Base-by-base conservation (phyloP, 345 rosid species). In the Salix koriyanagi region DNA sequence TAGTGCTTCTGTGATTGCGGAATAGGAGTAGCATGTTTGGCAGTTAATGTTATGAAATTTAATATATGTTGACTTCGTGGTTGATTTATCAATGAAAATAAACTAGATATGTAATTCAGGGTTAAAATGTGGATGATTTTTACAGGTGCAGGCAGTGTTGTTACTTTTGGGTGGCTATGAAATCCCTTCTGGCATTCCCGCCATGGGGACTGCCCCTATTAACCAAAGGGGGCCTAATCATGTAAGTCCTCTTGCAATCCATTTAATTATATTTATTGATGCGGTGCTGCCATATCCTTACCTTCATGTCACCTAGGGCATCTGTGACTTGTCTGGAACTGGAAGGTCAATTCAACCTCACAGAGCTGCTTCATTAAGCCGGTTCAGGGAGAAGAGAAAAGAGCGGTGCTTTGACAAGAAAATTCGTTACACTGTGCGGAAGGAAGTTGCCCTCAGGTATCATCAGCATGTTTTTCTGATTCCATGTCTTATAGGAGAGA, bases 371-470 rank as follows among this genome's bases (percentile, higher is more conserved):
- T 86, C 89, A 56, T 77, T 86, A 69, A 79, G 42, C 65, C 80
- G 87, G 50, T 84, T 84, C 36, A 61, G 87, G 68, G 86, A 86
- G 84, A 86, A 86, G 78, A 76, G 89, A 62, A 86, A 86, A 67
- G 89, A 86, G 58, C 77, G 87, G 32, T 82, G 86, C 71, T 84
- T 84, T 65, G 89, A 84, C 41, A 84, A 86, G 84, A 86, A 84
- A 82, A 84, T 86, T 16, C 84, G 86, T n/a, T 86, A 86, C 78
- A 80, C 21, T 6, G 85, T 84, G n/a, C 76, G 87, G 41, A 84
- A 86, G 80, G 87, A 86, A 74, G 87, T 86, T 68, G 89, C 89
- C n/a, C 83, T 80, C 14, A 82, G 87, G 89, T 84, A 76, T 74
- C 42, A 52, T 44, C 23, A 28, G 58, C 10, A 64, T 75, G 30